Percentiles rank a stretch among this genome's conserved stretches.
Evolutionary conservation across 371 early-diverging fungal genomes (phyloP).

Genomic region (Haplosporangium sp.): DNA sequence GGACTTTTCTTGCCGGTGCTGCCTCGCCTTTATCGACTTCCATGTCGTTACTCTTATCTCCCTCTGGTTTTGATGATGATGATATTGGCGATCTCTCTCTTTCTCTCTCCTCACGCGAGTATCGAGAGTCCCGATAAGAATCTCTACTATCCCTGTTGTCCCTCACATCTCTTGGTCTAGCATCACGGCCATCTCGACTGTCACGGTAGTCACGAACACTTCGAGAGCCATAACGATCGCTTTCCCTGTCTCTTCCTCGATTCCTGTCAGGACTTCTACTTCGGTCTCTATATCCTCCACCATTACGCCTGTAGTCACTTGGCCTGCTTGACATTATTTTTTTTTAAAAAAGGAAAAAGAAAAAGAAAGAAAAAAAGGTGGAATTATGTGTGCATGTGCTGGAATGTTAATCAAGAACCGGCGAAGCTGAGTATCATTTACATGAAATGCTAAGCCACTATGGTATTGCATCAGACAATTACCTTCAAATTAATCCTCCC

Average conservation of each 20-base stretch:
- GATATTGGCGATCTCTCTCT: conserved; percentile 30
- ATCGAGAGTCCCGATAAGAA: conserved; percentile 26
- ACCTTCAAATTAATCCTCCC: background rate
- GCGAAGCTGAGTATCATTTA: conserved; percentile 1
- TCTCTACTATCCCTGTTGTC: conserved; percentile 24
- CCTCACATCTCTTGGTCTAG: conserved; percentile 17
- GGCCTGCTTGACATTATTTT: conserved; percentile 35
- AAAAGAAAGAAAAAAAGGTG: background rate
- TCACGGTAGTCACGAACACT: conserved; percentile 56
- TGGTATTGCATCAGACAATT: background rate
- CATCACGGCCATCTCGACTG: conserved; percentile 41
- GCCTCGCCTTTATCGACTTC: conserved; percentile 23
- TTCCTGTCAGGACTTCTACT: conserved; percentile 56
- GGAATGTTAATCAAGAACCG: background rate
- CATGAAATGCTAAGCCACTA: conserved; percentile 11
- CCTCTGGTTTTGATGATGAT: conserved; percentile 21
- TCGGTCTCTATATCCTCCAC: conserved; percentile 35
- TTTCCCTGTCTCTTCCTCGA: conserved; percentile 49
- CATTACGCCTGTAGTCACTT: conserved; percentile 31
- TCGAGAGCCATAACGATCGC: conserved; percentile 51
- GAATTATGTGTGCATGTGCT: background rate
- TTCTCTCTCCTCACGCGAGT: conserved; percentile 19
- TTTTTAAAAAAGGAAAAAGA: no score
- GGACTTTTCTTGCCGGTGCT: conserved; percentile 62
- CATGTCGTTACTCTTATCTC: conserved; percentile 13